Conservation (phyloP, 2,329 filamentous ascomycete species). For the Penicillium corylophilum region DNA sequence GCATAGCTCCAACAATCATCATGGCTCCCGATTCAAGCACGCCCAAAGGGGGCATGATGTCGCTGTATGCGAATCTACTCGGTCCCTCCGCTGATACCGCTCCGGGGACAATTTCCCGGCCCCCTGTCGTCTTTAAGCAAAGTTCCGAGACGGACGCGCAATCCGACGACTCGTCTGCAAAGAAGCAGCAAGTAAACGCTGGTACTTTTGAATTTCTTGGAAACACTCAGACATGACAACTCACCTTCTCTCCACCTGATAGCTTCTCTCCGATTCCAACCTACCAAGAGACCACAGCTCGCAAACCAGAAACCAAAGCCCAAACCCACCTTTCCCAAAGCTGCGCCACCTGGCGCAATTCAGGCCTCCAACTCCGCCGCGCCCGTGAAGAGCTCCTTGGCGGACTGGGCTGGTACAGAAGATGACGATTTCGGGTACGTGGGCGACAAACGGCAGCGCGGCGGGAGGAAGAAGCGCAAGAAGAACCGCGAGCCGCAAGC, state of each 20-base stretch:
- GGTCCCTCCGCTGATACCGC: conserved; percentile 50
- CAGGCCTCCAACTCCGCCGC: conserved; percentile 25
- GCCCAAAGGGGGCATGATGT: conserved; percentile 54
- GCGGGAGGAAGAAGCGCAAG: conserved; percentile 74
- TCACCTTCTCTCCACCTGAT: conserved; percentile 22
- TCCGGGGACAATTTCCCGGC: conserved; percentile 69
- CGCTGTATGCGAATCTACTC: conserved; percentile 82
- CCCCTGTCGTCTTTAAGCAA: conserved; percentile 70
- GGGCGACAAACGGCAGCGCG: conserved; percentile 67
- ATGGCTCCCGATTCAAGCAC: conserved; percentile 35
- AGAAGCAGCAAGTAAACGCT: conserved; percentile 64
- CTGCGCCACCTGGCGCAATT: conserved; percentile 29
- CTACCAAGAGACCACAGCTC: conserved; percentile 74
- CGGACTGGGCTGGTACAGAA: conserved; percentile 78
- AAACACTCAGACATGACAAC: conserved; percentile 2
- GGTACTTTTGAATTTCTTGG: conserved; percentile 54
- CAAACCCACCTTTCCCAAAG: conserved; percentile 61
- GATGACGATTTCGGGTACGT: conserved; percentile 72
- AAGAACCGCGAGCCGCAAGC: conserved; percentile 66
- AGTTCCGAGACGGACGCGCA: conserved; percentile 50
- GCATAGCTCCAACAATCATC: not conserved
- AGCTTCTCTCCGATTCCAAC: conserved; percentile 79
- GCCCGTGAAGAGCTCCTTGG: conserved; percentile 65
- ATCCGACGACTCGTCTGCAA: conserved; percentile 54
- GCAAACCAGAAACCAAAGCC: conserved; percentile 59